Evolutionary conservation across 2,329 filamentous ascomycete species (phyloP).

Genomic region (Aspergillus pseudonomiae): DNA sequence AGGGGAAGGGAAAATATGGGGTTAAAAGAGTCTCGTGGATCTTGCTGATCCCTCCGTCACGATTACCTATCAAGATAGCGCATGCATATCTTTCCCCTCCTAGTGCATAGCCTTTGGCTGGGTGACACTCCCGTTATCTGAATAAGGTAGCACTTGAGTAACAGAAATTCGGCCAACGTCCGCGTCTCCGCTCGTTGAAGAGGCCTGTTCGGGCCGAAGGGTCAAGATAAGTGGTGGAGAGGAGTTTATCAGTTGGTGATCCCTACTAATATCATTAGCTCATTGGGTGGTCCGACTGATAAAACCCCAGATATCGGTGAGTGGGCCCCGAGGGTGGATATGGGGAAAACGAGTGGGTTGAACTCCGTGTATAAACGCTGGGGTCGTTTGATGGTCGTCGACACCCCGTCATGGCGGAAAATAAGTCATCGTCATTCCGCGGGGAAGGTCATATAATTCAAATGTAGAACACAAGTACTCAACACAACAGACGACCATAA

Average conservation of each 20-base stretch:
- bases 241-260: background rate
- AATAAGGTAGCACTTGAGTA: conserved; percentile 6
- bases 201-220: conserved; percentile 10
- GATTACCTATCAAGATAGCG: background rate
- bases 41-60: background rate
- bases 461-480: background rate
- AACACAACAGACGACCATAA: background rate
- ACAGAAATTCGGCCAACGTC: conserved; percentile 7
- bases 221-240: conserved; percentile 15
- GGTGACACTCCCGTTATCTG: background rate
- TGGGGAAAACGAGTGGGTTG: conserved; percentile 8
- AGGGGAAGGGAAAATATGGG: background rate
- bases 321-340: conserved; percentile 26
- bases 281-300: background rate
- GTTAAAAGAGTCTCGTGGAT: conserved; percentile 4
- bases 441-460: background rate
- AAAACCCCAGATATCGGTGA: conserved; percentile 27
- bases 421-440: background rate
- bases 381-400: too few species aligned
- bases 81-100: background rate
- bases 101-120: background rate
- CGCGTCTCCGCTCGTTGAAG: background rate
- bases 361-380: too few species aligned
- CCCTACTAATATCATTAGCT: background rate
- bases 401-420: background rate